Evolutionary conservation across 495 filamentous ascomycete species (phyloP).

Genomic region (Tuber indicum): DNA sequence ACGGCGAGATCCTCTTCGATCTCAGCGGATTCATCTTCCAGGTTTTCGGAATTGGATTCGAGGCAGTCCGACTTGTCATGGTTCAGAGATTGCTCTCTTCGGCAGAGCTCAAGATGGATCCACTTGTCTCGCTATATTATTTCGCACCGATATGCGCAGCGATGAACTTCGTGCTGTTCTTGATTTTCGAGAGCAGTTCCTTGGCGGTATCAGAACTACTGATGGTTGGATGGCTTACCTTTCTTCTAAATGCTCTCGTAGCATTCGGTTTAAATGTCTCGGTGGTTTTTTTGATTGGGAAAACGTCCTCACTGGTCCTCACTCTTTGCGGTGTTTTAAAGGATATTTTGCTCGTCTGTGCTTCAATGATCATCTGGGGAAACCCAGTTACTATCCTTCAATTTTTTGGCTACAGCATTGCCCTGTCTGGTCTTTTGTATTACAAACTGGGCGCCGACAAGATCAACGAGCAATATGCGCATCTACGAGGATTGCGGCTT

Average conservation of each 20-base stretch:
- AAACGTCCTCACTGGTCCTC: slow-evolving; percentile 69
- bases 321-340: slow-evolving; percentile 71
- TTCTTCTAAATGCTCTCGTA: slow-evolving; percentile 62
- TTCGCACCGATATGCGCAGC: slow-evolving; percentile 70
- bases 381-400: slow-evolving; percentile 57
- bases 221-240: slow-evolving; percentile 51
- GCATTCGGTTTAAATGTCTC: slow-evolving; percentile 73
- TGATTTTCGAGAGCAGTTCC: slow-evolving; percentile 52
- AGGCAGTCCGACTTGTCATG: slow-evolving; percentile 70
- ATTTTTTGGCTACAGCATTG: slow-evolving; percentile 59
- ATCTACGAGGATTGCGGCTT: slow-evolving; percentile 5
- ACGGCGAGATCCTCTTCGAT: slow-evolving; percentile 69
- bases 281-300: slow-evolving; percentile 69
- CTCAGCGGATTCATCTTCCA: slow-evolving; percentile 65
- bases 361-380: slow-evolving; percentile 60
- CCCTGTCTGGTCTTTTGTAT: slow-evolving; percentile 57
- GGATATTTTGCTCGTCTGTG: slow-evolving; percentile 63
- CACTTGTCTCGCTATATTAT: slow-evolving; percentile 77
- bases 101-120: slow-evolving; percentile 65
- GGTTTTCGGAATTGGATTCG: slow-evolving; percentile 61
- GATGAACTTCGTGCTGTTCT: slow-evolving; percentile 65
- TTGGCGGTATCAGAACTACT: slow-evolving; percentile 53
- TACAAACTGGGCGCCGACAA: slow-evolving; percentile 60
- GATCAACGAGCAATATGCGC: slow-evolving; percentile 34
- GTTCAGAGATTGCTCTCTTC: slow-evolving; percentile 65